Evolutionary conservation across 345 rosid species (phyloP).

Genomic region (Populus euphratica): DNA sequence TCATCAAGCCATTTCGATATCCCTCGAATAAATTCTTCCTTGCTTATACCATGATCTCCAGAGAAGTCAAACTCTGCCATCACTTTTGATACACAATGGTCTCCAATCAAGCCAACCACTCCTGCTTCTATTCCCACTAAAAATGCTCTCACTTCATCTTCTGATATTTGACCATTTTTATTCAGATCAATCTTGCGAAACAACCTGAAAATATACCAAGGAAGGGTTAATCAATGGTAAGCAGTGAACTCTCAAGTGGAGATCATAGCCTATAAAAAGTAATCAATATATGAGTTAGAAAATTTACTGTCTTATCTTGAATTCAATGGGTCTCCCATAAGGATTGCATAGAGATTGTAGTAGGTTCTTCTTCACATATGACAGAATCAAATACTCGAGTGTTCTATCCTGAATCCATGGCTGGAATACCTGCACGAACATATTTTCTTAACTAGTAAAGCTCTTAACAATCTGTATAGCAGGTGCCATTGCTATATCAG

Average conservation of each 20-base stretch:
- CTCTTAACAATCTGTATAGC: neutral
- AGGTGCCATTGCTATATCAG: no score
- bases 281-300: neutral
- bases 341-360: conserved; percentile 22
- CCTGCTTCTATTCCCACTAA: conserved; percentile 38
- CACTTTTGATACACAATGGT: conserved; percentile 22
- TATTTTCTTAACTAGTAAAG: neutral
- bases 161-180: conserved; percentile 19
- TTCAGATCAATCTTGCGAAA: conserved; percentile 38
- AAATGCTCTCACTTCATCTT: conserved; percentile 35
- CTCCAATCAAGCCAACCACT: conserved; percentile 23
- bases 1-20: conserved; percentile 34
- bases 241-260: neutral
- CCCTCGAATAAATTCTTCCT: conserved; percentile 34
- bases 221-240: neutral
- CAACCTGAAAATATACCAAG: conserved; percentile 25
- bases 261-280: neutral
- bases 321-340: conserved; percentile 29
- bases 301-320: conserved; percentile 27
- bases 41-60: conserved; percentile 25
- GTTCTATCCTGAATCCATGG: conserved; percentile 50
- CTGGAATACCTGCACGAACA: conserved; percentile 32
- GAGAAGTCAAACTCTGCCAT: conserved; percentile 36
- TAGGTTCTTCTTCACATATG: conserved; percentile 12
- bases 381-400: conserved; percentile 29